Conservation (phyloP, 2,329 filamentous ascomycete genomes). For the Pseudogymnoascus sp. region DNA sequence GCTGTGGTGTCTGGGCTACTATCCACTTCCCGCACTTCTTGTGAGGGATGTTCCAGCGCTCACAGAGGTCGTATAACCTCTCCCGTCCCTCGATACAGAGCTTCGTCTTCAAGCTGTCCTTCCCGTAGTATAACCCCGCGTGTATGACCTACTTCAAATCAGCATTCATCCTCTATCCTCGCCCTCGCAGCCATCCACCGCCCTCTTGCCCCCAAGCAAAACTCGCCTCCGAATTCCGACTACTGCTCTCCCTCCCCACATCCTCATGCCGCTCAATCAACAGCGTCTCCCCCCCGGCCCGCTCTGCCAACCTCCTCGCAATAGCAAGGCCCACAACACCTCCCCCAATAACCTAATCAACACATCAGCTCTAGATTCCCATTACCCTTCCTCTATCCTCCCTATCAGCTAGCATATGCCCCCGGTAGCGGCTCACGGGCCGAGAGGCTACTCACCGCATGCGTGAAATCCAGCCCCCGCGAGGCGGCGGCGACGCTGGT, state of each 20-base stretch:
- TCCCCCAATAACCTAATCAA: slow-evolving; percentile 42
- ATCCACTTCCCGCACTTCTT: slow-evolving; percentile 86
- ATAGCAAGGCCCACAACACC: slow-evolving; percentile 62
- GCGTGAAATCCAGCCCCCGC: slow-evolving; percentile 26
- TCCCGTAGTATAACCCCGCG: slow-evolving; percentile 84
- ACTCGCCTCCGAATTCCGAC: slow-evolving; percentile 55
- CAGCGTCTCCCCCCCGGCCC: slow-evolving; percentile 52
- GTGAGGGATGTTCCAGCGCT: slow-evolving; percentile 56
- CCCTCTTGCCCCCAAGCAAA: background rate
- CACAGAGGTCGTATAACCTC: slow-evolving; percentile 72
- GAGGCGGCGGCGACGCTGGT: slow-evolving; percentile 15
- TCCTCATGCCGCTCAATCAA: slow-evolving; percentile 56
- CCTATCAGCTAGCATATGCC: background rate
- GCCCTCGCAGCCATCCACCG: background rate
- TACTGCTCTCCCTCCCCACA: slow-evolving; percentile 62
- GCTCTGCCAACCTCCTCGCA: slow-evolving; percentile 50
- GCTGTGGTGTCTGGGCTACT: slow-evolving; percentile 69
- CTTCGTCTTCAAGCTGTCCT: slow-evolving; percentile 65
- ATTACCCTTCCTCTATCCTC: no score
- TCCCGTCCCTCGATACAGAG: slow-evolving; percentile 73
- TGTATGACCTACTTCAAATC: slow-evolving; percentile 68
- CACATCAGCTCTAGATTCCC: background rate
- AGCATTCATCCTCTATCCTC: background rate
- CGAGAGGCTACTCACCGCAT: slow-evolving; percentile 21
- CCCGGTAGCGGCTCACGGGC: background rate